These are phyloP conservation scores for Castanospermum australe DNA, from an alignment of 306 rosid genomes.

Conservation along the genomic window DNA sequence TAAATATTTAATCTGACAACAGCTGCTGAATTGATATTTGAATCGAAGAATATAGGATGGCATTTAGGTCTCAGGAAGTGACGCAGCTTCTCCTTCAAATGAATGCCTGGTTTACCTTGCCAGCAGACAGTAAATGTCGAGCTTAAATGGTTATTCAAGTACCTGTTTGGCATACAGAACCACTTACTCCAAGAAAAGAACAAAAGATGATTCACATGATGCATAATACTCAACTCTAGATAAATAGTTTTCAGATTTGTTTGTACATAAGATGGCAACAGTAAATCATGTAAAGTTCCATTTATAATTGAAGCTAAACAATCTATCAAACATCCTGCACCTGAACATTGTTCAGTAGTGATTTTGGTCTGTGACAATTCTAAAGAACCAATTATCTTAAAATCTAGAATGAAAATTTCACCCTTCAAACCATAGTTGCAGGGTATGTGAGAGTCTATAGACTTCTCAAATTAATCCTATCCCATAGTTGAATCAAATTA, in stretches of 20 bases:
- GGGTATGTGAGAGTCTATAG: not conserved
- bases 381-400: not conserved
- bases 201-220: not conserved
- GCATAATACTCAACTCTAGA: not conserved
- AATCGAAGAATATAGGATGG: slow-evolving; percentile 81
- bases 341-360: not conserved
- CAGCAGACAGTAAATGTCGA: slow-evolving; percentile 70
- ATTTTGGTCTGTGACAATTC: not conserved
- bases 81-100: slow-evolving; percentile 55
- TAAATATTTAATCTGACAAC: slow-evolving; percentile 80
- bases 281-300: not conserved
- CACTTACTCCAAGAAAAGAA: slow-evolving; percentile 24
- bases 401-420: not conserved
- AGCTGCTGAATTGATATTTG: slow-evolving; percentile 78
- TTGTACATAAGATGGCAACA: not conserved
- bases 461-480: not conserved
- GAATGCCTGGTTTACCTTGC: slow-evolving; percentile 67
- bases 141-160: slow-evolving; percentile 64
- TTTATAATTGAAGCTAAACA: not conserved
- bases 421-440: slow-evolving; percentile 4
- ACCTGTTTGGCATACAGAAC: slow-evolving; percentile 56
- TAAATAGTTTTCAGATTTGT: not conserved
- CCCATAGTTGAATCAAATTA: not conserved
- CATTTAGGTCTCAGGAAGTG: slow-evolving; percentile 79
- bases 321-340: not conserved